Conservation (phyloP, 768 basidiomycete genomes). For the Filobasidium wieringae region DNA sequence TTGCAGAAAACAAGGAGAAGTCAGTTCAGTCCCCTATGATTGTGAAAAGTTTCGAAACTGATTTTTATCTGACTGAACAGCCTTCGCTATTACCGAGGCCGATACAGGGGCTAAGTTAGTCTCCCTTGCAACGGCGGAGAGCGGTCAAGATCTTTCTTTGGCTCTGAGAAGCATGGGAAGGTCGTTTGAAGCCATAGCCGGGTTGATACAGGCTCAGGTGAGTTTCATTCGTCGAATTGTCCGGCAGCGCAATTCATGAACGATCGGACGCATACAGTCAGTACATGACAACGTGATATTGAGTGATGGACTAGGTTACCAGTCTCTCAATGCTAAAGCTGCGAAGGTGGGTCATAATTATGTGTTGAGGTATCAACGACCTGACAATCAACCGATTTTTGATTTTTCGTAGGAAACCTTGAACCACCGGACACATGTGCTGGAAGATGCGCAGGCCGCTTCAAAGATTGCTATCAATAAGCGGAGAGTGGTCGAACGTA, state of each 20-base stretch:
- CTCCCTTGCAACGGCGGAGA: constrained; percentile 77
- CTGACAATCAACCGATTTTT: neutral
- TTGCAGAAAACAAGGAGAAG: constrained; percentile 69
- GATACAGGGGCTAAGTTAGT: constrained; percentile 91
- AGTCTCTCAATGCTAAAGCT: constrained; percentile 89
- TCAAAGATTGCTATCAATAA: constrained; percentile 89
- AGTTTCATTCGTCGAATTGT: neutral
- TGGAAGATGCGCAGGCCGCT: constrained; percentile 89
- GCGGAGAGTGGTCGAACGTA: constrained; percentile 62
- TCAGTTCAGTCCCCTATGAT: constrained; percentile 32
- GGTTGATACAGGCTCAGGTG: constrained; percentile 73
- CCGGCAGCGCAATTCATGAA: neutral
- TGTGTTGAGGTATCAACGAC: neutral
- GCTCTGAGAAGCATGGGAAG: constrained; percentile 72
- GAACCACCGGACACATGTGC: constrained; percentile 71
- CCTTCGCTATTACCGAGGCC: constrained; percentile 61
- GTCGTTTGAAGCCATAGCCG: constrained; percentile 73
- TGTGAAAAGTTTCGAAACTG: neutral
- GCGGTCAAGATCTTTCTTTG: constrained; percentile 68
- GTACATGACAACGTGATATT: constrained; percentile 90
- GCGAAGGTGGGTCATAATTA: constrained; percentile 53
- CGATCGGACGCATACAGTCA: no score
- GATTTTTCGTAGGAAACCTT: constrained; percentile 46
- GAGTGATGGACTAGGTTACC: constrained; percentile 92
- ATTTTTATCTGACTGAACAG: constrained; percentile 41